phyloP scores from a whole-genome alignment of 108 stramenopile genomes.

The Cyclotella kingstonii region DNA sequence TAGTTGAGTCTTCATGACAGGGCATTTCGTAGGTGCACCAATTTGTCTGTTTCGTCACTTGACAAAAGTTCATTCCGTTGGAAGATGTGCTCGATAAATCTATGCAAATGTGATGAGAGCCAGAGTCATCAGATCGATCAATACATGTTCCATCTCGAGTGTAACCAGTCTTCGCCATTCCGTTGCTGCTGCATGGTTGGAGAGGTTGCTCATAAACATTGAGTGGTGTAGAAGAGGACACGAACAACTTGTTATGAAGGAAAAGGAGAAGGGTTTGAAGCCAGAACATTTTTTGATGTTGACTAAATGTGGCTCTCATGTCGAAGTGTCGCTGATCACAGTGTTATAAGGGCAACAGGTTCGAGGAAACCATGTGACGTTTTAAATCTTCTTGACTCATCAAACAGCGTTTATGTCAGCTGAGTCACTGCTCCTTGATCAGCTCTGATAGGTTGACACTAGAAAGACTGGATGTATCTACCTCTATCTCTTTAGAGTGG shows the following conservation, averaged over 20 bases:
- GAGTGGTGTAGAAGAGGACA: not conserved
- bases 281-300: no score
- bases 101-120: constrained; percentile 50
- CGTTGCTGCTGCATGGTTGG: constrained; percentile 11
- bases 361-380: no score
- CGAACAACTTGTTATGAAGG: not conserved
- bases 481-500: no score
- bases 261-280: constrained; percentile 23
- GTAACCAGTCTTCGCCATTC: constrained; percentile 60
- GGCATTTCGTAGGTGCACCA: constrained; percentile 32
- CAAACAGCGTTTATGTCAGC: no score
- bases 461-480: no score
- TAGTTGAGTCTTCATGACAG: constrained; percentile 8
- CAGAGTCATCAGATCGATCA: constrained; percentile 33
- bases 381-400: no score
- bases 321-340: no score
- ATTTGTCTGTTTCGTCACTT: constrained; percentile 39
- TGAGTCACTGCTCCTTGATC: no score
- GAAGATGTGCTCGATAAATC: constrained; percentile 11
- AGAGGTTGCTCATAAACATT: constrained; percentile 42
- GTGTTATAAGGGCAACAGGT: no score
- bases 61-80: constrained; percentile 23
- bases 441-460: no score
- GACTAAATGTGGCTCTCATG: no score
- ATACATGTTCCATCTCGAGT: constrained; percentile 54